phyloP scores from a whole-genome alignment of 2,329 filamentous ascomycete species.

The Fusarium torulosum region DNA sequence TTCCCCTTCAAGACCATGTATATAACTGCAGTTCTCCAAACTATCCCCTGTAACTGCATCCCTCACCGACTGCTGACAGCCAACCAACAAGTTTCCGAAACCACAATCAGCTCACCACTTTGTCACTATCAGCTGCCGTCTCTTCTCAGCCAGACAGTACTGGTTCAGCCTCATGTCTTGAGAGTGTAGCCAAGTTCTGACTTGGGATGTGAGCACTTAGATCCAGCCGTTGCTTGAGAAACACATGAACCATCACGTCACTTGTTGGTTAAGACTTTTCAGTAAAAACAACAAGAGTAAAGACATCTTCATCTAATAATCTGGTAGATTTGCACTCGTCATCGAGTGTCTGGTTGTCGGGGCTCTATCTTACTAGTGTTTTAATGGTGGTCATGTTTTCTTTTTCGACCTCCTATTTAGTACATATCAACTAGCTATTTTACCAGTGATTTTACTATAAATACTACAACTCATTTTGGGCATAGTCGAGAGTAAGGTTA shows the following conservation, averaged over 20 bases:
- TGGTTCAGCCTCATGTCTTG: slow-evolving; percentile 18
- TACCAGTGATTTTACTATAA: slow-evolving; percentile 7
- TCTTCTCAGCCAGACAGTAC: slow-evolving; percentile 11
- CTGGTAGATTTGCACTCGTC: slow-evolving; percentile 35
- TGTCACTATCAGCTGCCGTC: slow-evolving; percentile 14
- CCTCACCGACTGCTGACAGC: slow-evolving; percentile 29
- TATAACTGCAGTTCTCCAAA: slow-evolving; percentile 18
- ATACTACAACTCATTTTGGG: neutral
- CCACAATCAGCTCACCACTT: slow-evolving; percentile 40
- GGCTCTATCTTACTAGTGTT: slow-evolving; percentile 18
- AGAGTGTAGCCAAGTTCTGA: slow-evolving; percentile 6
- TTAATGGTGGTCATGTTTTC: slow-evolving; percentile 8
- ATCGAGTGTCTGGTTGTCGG: slow-evolving; percentile 33
- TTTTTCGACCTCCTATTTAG: neutral
- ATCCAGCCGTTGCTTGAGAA: slow-evolving; percentile 37
- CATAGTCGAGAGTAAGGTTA: too few species aligned
- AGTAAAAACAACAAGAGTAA: neutral
- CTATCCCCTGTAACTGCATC: slow-evolving; percentile 32
- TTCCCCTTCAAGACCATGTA: slow-evolving; percentile 15
- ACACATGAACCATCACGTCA: slow-evolving; percentile 35
- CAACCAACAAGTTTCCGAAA: slow-evolving; percentile 38
- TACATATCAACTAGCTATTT: neutral
- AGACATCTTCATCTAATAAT: neutral
- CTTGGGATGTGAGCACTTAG: slow-evolving; percentile 2
- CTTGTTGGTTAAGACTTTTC: slow-evolving; percentile 8